Percentiles rank a stretch among this genome's conserved stretches.
These are phyloP conservation scores for Microstegium vimineum DNA, from an alignment of 176 grass and related monocot genomes.

Conservation along the genomic window DNA sequence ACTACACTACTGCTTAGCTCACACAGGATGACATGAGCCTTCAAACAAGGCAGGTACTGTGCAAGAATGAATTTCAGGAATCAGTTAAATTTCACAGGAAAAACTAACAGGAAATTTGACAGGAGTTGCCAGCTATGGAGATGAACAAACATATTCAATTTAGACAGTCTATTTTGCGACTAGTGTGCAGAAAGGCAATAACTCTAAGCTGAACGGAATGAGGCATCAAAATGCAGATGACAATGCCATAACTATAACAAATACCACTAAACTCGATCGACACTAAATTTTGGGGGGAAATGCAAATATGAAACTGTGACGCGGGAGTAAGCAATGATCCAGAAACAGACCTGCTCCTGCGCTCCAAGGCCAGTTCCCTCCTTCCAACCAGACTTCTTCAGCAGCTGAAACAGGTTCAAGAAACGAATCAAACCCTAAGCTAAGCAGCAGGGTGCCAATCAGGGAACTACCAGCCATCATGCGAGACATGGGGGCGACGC, in stretches of 20 bases:
- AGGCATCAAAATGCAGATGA: not conserved
- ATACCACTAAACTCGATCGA: not conserved
- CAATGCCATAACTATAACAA: not conserved
- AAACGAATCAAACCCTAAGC: constrained; percentile 47
- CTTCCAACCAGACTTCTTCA: constrained; percentile 95
- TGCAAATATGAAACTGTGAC: not conserved
- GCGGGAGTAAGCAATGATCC: not conserved
- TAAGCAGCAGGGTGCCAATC: not conserved
- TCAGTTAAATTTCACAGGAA: too few relatives aligned
- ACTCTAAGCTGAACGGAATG: not conserved
- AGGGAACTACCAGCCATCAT: not conserved
- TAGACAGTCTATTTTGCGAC: not conserved
- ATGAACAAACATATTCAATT: not conserved
- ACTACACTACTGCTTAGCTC: not conserved
- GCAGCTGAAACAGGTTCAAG: constrained; percentile 42
- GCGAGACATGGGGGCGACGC: not conserved
- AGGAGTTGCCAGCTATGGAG: not conserved
- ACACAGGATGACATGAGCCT: not conserved
- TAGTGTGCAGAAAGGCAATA: not conserved
- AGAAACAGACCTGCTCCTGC: constrained; percentile 64
- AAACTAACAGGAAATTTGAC: too few relatives aligned
- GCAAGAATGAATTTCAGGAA: too few relatives aligned
- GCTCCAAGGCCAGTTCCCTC: constrained; percentile 93
- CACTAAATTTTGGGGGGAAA: not conserved
- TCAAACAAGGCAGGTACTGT: too few relatives aligned